Conservation (phyloP, 108 stramenopile genomes). For the Fragilariopsis cylindrus region DNA sequence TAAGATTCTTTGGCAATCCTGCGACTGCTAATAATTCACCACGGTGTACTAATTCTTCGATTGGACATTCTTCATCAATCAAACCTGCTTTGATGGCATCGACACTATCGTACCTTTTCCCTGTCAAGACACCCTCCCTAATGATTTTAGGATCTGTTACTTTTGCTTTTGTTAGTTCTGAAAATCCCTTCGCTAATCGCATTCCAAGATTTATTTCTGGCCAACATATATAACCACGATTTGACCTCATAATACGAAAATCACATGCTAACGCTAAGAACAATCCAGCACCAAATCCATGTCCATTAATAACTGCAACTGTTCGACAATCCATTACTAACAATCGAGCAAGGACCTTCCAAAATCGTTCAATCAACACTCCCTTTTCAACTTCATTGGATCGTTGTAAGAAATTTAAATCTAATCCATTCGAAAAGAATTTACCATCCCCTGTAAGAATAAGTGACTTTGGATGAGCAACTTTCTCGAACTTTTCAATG, state of each 20-base stretch:
- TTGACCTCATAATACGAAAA: slow-evolving; percentile 60
- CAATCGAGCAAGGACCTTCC: slow-evolving; percentile 47
- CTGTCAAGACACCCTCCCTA: slow-evolving; percentile 48
- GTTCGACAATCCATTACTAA: slow-evolving; percentile 54
- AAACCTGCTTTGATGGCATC: slow-evolving; percentile 43
- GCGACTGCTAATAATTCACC: slow-evolving; percentile 39
- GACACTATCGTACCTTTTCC: slow-evolving; percentile 38
- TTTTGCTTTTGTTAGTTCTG: slow-evolving; percentile 67
- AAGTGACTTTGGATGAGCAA: slow-evolving; percentile 28
- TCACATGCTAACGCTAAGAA: slow-evolving; percentile 65
- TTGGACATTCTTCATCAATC: slow-evolving; percentile 38
- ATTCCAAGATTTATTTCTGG: slow-evolving; percentile 61
- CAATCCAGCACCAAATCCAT: slow-evolving; percentile 66
- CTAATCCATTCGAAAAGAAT: slow-evolving; percentile 69
- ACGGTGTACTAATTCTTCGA: slow-evolving; percentile 28
- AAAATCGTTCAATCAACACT: slow-evolving; percentile 40
- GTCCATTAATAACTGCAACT: slow-evolving; percentile 68
- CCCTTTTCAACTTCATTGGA: slow-evolving; percentile 13
- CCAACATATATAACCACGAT: slow-evolving; percentile 48
- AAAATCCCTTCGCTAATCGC: slow-evolving; percentile 64
- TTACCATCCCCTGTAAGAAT: slow-evolving; percentile 34
- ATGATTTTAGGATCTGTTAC: slow-evolving; percentile 25
- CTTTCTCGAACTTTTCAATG: slow-evolving; percentile 8
- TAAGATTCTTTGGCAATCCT: slow-evolving; percentile 38
- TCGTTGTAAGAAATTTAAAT: slow-evolving; percentile 46